Evolutionary conservation across 1,284 basidiomycete genomes (phyloP).

Genomic region (Peniophora sp.): DNA sequence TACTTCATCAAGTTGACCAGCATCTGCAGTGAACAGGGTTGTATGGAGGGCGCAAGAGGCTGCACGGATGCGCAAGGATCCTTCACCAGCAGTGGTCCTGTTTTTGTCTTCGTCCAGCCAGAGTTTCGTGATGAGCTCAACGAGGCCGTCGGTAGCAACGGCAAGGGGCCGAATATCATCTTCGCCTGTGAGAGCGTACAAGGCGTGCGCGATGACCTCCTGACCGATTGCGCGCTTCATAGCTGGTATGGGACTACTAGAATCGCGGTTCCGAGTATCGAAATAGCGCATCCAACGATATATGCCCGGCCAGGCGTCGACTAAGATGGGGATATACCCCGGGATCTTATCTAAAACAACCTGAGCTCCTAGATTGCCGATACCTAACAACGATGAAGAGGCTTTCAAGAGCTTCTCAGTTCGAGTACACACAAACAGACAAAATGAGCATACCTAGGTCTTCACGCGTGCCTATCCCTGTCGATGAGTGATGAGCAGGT

Average conservation of each 20-base stretch:
- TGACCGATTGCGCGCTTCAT: conserved; percentile 15
- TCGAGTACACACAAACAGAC: conserved; percentile 9
- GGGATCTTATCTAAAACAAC: conserved; percentile 11
- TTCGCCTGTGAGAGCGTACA: conserved; percentile 21
- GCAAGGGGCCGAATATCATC: conserved; percentile 21
- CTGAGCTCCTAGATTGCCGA: conserved; percentile 23
- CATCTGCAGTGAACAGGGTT: conserved; percentile 16
- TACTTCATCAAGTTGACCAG: conserved; percentile 20
- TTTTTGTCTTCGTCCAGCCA: conserved; percentile 24
- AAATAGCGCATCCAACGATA: conserved; percentile 30
- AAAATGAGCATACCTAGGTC: conserved; percentile 11
- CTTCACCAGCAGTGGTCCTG: conserved; percentile 11
- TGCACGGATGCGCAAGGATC: conserved; percentile 17
- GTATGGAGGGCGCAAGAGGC: conserved; percentile 22
- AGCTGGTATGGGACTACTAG: neutral
- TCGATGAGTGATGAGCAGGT: no score
- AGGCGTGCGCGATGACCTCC: conserved; percentile 21
- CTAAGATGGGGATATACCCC: conserved; percentile 14
- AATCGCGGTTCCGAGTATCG: conserved; percentile 13
- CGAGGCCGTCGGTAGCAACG: conserved; percentile 19
- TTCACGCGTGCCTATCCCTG: conserved; percentile 4
- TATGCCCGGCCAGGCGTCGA: conserved; percentile 25
- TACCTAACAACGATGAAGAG: conserved; percentile 23
- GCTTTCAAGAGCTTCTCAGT: conserved; percentile 16
- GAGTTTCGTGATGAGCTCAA: conserved; percentile 27